Conservation (phyloP, 2,329 filamentous ascomycete species). For the Aschersonia sp. region DNA sequence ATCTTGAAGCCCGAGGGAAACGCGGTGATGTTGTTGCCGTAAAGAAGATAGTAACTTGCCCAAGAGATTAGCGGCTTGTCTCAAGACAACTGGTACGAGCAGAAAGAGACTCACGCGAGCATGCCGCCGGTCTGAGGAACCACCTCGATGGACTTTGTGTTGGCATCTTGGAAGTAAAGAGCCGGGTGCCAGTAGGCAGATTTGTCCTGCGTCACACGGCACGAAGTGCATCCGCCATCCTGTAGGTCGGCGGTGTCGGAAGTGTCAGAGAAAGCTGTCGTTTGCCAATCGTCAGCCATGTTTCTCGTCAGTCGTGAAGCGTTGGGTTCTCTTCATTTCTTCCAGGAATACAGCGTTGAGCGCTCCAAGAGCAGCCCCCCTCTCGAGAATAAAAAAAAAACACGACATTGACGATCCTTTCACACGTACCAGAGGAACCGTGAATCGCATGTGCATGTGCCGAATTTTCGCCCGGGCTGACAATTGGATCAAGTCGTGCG, state of each 20-base stretch:
- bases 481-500: conserved; percentile 64
- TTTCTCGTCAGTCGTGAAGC: neutral
- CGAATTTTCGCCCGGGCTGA: conserved; percentile 44
- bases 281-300: neutral
- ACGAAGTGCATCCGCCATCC: conserved; percentile 61
- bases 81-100: neutral
- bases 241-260: conserved; percentile 43
- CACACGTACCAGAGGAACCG: conserved; percentile 57
- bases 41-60: conserved; percentile 69
- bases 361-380: neutral
- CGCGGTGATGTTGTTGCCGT: conserved; percentile 47
- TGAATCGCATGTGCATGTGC: conserved; percentile 62
- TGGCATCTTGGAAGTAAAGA: conserved; percentile 58
- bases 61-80: neutral
- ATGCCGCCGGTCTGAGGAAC: conserved; percentile 70
- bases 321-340: too few species aligned
- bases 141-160: conserved; percentile 50
- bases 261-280: conserved; percentile 48
- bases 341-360: too few species aligned
- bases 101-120: conserved; percentile 51
- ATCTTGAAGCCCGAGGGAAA: conserved; percentile 72
- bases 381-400: neutral
- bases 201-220: conserved; percentile 64
- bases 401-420: neutral
- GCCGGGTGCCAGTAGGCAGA: conserved; percentile 80